Conservation (phyloP, 805 yeast genomes). For the Candida caryicola region DNA sequence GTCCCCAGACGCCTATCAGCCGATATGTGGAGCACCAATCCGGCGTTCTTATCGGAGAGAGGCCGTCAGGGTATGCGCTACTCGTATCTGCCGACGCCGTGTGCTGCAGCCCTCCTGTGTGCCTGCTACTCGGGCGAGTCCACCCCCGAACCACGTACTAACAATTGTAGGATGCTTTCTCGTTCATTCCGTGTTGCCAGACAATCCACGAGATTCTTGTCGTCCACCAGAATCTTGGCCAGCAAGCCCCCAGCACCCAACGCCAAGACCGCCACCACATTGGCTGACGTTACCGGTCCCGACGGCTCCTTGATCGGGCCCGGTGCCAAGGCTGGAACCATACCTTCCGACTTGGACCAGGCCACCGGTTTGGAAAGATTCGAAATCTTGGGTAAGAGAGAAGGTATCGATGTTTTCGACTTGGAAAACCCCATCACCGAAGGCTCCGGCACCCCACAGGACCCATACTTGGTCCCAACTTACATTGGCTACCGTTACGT, state of each 20-base stretch:
- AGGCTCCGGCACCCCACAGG: constrained; percentile 85
- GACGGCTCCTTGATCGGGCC: constrained; percentile 76
- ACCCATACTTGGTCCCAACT: constrained; percentile 87
- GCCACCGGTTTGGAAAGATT: constrained; percentile 98
- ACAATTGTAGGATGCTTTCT: constrained; percentile 31
- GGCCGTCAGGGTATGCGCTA: no score
- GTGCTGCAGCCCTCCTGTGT: no score
- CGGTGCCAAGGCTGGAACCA: constrained; percentile 81
- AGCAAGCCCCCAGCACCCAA: constrained; percentile 29
- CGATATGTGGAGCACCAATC: no score
- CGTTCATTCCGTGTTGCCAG: constrained; percentile 39
- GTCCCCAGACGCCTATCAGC: no score
- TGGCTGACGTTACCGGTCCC: constrained; percentile 78
- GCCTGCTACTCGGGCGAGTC: no score
- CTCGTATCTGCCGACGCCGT: no score
- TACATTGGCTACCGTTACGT: constrained; percentile 92
- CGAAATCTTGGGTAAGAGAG: constrained; percentile 88
- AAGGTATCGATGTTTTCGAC: constrained; percentile 94
- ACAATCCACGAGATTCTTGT: constrained; percentile 32
- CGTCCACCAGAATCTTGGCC: constrained; percentile 29
- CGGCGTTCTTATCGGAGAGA: no score
- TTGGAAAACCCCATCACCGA: constrained; percentile 81
- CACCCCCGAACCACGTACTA: no score
- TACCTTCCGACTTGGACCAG: constrained; percentile 93
- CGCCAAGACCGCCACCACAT: constrained; percentile 59